phyloP scores from a whole-genome alignment of 306 rosid species.

The Astragalus glycyphyllos region DNA sequence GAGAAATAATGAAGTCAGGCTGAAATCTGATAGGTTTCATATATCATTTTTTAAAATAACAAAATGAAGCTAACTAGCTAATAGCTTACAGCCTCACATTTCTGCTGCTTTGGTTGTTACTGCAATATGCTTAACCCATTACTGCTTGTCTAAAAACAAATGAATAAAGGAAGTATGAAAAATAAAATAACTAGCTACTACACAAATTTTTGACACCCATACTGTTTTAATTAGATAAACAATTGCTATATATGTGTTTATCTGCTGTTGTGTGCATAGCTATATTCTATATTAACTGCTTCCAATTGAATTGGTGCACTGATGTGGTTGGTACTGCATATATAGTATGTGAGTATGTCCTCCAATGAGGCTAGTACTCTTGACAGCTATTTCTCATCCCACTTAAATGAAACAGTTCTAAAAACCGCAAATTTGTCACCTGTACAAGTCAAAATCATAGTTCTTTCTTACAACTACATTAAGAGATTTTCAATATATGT shows the following conservation, averaged over 20 bases:
- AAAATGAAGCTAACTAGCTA: slow-evolving; percentile 18
- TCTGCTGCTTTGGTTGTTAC: not conserved
- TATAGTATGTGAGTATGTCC: not conserved
- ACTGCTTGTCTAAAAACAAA: slow-evolving; percentile 10
- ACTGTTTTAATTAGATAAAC: not conserved
- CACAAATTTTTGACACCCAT: not conserved
- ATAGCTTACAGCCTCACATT: slow-evolving; percentile 1
- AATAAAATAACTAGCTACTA: not conserved
- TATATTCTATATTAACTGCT: slow-evolving; percentile 7
- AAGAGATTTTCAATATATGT: slow-evolving; percentile 21
- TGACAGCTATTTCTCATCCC: slow-evolving; percentile 19
- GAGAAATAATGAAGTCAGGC: slow-evolving; percentile 17
- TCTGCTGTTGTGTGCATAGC: not conserved
- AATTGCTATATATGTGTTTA: not conserved
- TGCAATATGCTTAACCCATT: not conserved
- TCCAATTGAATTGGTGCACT: slow-evolving; percentile 22
- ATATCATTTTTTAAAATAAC: not conserved
- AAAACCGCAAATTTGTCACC: not conserved
- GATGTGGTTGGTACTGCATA: not conserved
- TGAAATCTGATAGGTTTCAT: slow-evolving; percentile 17
- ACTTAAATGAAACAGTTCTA: not conserved
- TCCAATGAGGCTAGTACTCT: not conserved
- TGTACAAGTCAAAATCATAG: not conserved
- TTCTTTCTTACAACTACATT: slow-evolving; percentile 21
- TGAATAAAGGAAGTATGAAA: slow-evolving; percentile 14